phyloP scores from a whole-genome alignment of 1,139 yeast genomes.

The Arxiozyma bovina region DNA sequence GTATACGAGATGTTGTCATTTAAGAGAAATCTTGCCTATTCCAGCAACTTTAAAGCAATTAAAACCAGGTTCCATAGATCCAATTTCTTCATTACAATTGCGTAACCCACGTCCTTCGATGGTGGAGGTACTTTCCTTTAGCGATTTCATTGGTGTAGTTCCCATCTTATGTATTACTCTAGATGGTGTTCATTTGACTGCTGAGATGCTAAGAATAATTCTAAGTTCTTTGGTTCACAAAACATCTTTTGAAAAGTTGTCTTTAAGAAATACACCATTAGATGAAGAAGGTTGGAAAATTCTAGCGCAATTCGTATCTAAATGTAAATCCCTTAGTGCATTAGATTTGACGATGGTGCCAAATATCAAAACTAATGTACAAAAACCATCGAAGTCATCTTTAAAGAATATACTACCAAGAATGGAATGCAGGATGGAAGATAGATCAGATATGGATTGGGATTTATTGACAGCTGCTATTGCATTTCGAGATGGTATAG shows the following conservation, averaged over 20 bases:
- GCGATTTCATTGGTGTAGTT: constrained; percentile 67
- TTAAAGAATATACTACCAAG: constrained; percentile 32
- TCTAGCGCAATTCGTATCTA: constrained; percentile 59
- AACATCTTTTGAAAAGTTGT: constrained; percentile 53
- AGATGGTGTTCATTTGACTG: constrained; percentile 59
- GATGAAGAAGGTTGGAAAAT: constrained; percentile 63
- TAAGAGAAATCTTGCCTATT: constrained; percentile 85
- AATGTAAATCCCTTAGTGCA: constrained; percentile 42
- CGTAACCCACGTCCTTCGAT: constrained; percentile 67
- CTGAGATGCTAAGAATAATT: constrained; percentile 55
- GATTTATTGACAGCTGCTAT: constrained; percentile 57
- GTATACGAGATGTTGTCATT: constrained; percentile 86
- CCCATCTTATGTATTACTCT: constrained; percentile 60
- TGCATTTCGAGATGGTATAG: constrained; percentile 63
- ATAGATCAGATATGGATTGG: constrained; percentile 73
- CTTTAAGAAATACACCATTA: constrained; percentile 63
- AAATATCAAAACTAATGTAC: constrained; percentile 46
- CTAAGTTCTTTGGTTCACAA: constrained; percentile 55
- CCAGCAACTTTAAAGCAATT: constrained; percentile 83
- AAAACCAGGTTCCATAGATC: constrained; percentile 60
- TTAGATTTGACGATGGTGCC: constrained; percentile 70
- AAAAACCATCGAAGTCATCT: constrained; percentile 38
- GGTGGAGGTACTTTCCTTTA: constrained; percentile 64
- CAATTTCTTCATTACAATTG: constrained; percentile 54
- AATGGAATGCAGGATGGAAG: constrained; percentile 51